Evolutionary conservation across 495 filamentous ascomycete genomes (phyloP), one percentile per base, ranked within the genome.

Genomic region (Letharia columbiana): DNA sequence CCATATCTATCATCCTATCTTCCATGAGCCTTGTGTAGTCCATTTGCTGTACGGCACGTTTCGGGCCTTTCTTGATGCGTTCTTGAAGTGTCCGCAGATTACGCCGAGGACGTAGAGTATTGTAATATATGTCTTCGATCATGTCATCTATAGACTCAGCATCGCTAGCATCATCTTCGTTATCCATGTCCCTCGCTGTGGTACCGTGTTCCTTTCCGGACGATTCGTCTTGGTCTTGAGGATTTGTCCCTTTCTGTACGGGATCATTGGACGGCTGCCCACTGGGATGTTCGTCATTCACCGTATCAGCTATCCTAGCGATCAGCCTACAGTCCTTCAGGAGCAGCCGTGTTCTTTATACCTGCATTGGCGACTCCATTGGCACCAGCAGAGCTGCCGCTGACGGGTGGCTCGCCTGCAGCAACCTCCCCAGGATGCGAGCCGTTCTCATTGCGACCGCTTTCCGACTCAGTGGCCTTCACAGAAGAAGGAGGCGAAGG

Each of bases 41-140:
- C 4, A 41, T 37, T 13, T 64, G 44, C 47, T 64, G 62, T 33
- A 56, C 5, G 5, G 17, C 47, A 49, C 47, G 62, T 49, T 11
- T 64, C 4, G 62, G 33, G 40, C 8, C 31, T 52, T 64, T 64
- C 44, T 64, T 64, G 33, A 64, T 50, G 9, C 62, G 45, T n/a
- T 64, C 35, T 17, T 23, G 28, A 18, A 64, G 35, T 42, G 5
- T 12, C 40, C 12, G 6, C 40, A 42, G 37, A 28, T 28, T 39
- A 8, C 0, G 37, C 37, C 4, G 37, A 39, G 37, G 37, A 4
- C 37, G 37, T 39, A 39, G 37, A 44, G 13, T 12, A 44, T 4
- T 10, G 11, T 11, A 1, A 9, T 12, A 9, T 2, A 44, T 15
- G 13, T 44, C 11, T 3, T 9, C 12, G 6, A 44, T 11, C 11